Evolutionary conservation across 305 asterid genomes (phyloP).

Genomic region (Rubia balearica): DNA sequence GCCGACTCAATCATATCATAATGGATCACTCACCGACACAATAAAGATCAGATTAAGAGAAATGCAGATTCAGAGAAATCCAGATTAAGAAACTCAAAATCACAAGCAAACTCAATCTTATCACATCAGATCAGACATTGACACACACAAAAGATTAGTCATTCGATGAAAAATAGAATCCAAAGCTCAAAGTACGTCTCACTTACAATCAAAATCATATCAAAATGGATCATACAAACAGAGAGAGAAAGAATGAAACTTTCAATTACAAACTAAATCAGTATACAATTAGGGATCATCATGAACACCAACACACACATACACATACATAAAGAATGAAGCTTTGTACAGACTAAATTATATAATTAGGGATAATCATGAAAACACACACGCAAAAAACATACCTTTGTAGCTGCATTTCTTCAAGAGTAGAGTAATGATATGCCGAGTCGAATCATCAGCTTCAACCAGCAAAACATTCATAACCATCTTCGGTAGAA

Average conservation of each 20-base stretch:
- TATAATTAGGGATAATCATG: too few relatives aligned
- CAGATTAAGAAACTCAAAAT: too few relatives aligned
- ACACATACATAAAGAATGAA: background rate
- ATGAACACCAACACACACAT: background rate
- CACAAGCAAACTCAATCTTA: too few relatives aligned
- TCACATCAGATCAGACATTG: too few relatives aligned
- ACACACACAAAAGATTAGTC: too few relatives aligned
- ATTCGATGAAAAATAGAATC: too few relatives aligned
- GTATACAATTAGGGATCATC: too few relatives aligned
- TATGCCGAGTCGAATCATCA: constrained; percentile 90
- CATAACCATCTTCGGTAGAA: constrained; percentile 67
- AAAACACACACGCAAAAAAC: background rate
- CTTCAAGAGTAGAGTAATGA: constrained; percentile 85
- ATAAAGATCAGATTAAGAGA: background rate
- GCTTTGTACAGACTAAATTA: background rate
- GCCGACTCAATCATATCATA: background rate
- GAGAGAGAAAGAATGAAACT: too few relatives aligned
- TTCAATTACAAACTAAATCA: too few relatives aligned
- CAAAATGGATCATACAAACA: background rate
- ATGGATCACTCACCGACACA: background rate
- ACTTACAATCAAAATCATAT: background rate
- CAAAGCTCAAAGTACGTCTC: background rate
- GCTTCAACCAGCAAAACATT: constrained; percentile 84
- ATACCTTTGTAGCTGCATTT: constrained; percentile 90
- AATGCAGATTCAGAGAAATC: too few relatives aligned